These are phyloP conservation scores for Cylindrotheca fusiformis DNA, from an alignment of 108 stramenopile genomes.

Conservation along the genomic window DNA sequence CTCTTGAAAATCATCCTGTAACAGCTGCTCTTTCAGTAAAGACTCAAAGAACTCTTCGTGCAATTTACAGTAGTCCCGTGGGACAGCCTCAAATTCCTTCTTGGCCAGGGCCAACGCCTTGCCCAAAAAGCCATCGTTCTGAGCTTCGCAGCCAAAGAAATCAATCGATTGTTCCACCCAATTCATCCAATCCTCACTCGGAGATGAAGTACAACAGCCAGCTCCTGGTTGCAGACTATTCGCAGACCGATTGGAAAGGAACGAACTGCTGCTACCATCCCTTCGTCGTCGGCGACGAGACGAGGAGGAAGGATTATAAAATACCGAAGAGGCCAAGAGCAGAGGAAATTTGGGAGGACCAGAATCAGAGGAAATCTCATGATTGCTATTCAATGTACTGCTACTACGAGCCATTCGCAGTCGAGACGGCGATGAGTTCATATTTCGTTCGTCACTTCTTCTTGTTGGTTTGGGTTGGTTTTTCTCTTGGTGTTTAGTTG, in stretches of 20 bases:
- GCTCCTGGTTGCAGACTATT: not conserved
- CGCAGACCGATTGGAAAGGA: not conserved
- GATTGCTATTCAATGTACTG: no score
- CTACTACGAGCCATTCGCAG: no score
- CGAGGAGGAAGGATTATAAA: not conserved
- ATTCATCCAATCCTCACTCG: conserved; percentile 24
- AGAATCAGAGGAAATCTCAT: no score
- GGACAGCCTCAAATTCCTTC: not conserved
- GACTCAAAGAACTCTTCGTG: conserved; percentile 54
- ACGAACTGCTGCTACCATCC: not conserved
- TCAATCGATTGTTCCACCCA: conserved; percentile 34
- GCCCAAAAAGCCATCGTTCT: not conserved
- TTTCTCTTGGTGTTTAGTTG: no score
- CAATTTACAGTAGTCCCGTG: conserved; percentile 27
- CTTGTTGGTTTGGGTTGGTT: no score
- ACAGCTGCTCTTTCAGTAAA: conserved; percentile 30
- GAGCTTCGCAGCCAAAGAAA: conserved; percentile 36
- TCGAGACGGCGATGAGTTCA: no score
- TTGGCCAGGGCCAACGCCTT: not conserved
- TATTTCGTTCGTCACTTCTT: no score
- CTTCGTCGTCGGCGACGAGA: not conserved
- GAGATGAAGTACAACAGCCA: not conserved
- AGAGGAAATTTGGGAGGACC: no score
- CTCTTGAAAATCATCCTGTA: not conserved
- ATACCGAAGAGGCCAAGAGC: not conserved